Evolutionary conservation across 1,284 basidiomycete genomes (phyloP).

Genomic region (Gomphus sp.): DNA sequence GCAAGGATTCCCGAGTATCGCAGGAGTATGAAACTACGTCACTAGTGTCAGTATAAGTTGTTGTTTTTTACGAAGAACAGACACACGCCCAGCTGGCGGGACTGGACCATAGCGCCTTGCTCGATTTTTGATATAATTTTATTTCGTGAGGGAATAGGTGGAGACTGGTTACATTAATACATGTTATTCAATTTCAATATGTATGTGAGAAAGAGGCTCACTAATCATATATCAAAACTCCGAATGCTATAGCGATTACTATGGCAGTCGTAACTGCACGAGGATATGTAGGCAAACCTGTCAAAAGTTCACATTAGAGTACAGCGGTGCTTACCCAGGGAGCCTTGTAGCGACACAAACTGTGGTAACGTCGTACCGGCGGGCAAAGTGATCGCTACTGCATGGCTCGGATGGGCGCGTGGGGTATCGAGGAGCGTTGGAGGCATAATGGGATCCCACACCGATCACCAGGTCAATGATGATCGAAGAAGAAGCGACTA

Average conservation of each 20-base stretch:
- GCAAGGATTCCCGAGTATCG: slow-evolving; percentile 15
- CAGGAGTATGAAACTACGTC: slow-evolving; percentile 13
- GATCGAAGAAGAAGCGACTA: neutral
- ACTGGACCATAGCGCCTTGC: neutral
- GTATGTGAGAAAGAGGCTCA: neutral
- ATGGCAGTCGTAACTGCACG: neutral
- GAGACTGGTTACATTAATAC: neutral
- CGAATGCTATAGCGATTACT: neutral
- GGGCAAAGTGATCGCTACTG: neutral
- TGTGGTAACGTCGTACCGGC: neutral
- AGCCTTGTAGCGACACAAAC: neutral
- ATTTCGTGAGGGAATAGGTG: neutral
- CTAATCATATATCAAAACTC: neutral
- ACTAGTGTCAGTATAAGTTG: neutral
- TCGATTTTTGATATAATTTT: neutral
- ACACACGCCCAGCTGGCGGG: neutral
- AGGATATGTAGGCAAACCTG: neutral
- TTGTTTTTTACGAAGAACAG: neutral
- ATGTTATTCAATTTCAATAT: neutral
- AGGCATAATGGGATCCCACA: neutral
- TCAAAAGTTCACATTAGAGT: neutral
- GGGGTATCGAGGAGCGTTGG: neutral
- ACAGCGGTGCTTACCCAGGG: neutral
- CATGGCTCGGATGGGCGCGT: neutral
- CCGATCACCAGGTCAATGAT: neutral